Evolutionary conservation across 176 grass and related monocot species (phyloP), one percentile per base, ranked within the genome.

Genomic region (Neostapfia colusana): DNA sequence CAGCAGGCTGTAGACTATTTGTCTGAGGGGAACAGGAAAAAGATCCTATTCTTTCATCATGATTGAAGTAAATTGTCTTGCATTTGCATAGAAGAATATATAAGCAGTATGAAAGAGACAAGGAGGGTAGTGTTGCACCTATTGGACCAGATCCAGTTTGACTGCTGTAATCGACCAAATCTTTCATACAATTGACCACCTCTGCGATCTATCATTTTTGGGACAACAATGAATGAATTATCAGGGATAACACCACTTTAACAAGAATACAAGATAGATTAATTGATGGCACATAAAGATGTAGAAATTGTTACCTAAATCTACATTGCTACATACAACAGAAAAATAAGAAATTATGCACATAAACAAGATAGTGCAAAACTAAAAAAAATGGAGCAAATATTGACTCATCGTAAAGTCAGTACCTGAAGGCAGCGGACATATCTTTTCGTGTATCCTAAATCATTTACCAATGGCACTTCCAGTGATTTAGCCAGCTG

Each of bases 381-480:
- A 37, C 4, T 17, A 51, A 72, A 69, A 38, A 44, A 14, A 71
- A 20, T 44, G 23, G 68, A 65, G 15, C 5, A 23, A 38, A 55
- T 7, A 41, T 44, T 7, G 14, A 50, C 23, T 41, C 17, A 14
- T 63, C 37, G 72, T 65, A 79, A 36, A 79, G 46, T 44, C 4
- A 11, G 56, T 91, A 95, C 92, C 92, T 91, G 88, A 81, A 97
- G 93, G 67, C 93, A 97, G 59, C 93, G 91, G 36, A 97, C 93
- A 48, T 97, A 97, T 93, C 93, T 89, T 93, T 97, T 97, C 6
- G 93, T 97, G 65, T 97, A 97, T 65, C 93, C 93, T 88, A 97
- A 89, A 84, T 97, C 93, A 91, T 97, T 97, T 79, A 97, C 93
- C 88, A 97, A 87, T 21, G 93, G 93, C 78, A 97, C 93, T 61